A percentile compares a stretch with the other conserved stretches of the same genome.
Evolutionary conservation across 2,329 filamentous ascomycete species (phyloP).

Genomic region (Fonsecaea nubica): DNA sequence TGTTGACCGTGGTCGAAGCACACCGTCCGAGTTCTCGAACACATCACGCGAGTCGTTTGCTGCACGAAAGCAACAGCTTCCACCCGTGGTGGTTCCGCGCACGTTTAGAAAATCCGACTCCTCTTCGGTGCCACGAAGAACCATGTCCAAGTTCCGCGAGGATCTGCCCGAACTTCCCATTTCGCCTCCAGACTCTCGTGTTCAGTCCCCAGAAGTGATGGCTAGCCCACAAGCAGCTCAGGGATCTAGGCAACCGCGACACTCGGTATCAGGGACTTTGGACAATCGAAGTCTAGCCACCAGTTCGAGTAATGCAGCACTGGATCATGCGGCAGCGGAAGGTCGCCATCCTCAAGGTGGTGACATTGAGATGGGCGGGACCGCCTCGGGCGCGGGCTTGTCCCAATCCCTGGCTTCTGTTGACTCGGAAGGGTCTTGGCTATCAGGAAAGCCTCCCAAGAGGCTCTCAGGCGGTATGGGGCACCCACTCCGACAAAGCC

Average conservation of each 20-base stretch:
- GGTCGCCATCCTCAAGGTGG: slow-evolving; percentile 20
- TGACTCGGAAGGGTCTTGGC: slow-evolving; percentile 95
- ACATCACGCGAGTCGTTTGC: slow-evolving; percentile 87
- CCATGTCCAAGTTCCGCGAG: slow-evolving; percentile 89
- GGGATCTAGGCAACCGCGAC: slow-evolving; percentile 25
- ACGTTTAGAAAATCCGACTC: slow-evolving; percentile 54
- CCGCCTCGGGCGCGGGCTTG: slow-evolving; percentile 49
- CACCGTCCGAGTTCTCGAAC: slow-evolving; percentile 84
- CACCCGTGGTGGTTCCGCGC: slow-evolving; percentile 48
- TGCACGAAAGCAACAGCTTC: slow-evolving; percentile 57
- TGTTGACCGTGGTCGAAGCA: slow-evolving; percentile 56
- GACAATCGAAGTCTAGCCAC: slow-evolving; percentile 40
- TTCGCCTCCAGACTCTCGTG: slow-evolving; percentile 81
- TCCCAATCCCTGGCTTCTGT: slow-evolving; percentile 90
- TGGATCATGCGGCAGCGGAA: slow-evolving; percentile 26
- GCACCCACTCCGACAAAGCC: slow-evolving; percentile 56
- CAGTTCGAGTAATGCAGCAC: slow-evolving; percentile 40
- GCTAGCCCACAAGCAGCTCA: slow-evolving; percentile 30
- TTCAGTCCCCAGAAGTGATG: slow-evolving; percentile 74
- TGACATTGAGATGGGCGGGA: slow-evolving; percentile 30
- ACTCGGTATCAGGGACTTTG: slow-evolving; percentile 37
- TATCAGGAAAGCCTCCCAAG: slow-evolving; percentile 73
- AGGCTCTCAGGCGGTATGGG: slow-evolving; percentile 53
- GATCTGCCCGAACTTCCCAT: slow-evolving; percentile 85
- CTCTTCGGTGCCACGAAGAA: slow-evolving; percentile 70